Evolutionary conservation across 2,329 filamentous ascomycete genomes (phyloP).

Genomic region (Metarhizium sp.): DNA sequence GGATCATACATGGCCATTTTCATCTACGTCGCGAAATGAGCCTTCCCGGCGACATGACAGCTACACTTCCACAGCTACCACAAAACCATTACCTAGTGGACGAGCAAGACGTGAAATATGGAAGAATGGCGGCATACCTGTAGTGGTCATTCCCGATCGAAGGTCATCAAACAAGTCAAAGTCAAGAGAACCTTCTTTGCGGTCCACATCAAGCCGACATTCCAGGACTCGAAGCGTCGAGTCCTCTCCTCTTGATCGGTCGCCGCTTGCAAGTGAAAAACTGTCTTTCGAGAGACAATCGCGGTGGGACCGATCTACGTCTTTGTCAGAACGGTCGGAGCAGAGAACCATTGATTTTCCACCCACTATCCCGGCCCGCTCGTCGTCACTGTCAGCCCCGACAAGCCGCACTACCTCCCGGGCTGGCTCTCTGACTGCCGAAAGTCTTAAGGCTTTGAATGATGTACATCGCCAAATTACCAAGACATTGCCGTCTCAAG

Average conservation of each 20-base stretch:
- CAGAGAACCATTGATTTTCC: constrained; percentile 52
- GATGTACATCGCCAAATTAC: constrained; percentile 17
- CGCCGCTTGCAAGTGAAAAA: constrained; percentile 31
- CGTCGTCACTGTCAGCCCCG: constrained; percentile 53
- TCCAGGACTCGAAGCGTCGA: constrained; percentile 43
- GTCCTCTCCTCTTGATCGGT: constrained; percentile 35
- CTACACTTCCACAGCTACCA: constrained; percentile 36
- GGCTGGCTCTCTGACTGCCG: constrained; percentile 25
- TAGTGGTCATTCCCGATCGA: constrained; percentile 52
- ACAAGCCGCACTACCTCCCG: constrained; percentile 49
- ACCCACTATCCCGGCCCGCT: constrained; percentile 45
- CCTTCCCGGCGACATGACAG: constrained; percentile 32
- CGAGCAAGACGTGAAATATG: constrained; percentile 49
- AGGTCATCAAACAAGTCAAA: constrained; percentile 44
- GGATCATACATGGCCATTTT: constrained; percentile 17
- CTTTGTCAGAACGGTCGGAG: constrained; percentile 40
- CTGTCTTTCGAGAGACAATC: constrained; percentile 33
- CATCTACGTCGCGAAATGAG: constrained; percentile 17
- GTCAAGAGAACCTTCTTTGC: constrained; percentile 44
- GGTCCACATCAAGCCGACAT: constrained; percentile 50
- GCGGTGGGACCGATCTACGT: constrained; percentile 32
- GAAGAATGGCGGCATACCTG: constrained; percentile 52
- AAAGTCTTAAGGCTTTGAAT: constrained; percentile 49
- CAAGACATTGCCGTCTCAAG: neutral
- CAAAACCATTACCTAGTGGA: constrained; percentile 40